Evolutionary conservation across 768 basidiomycete species (phyloP), one percentile per base, ranked within the genome.

Genomic region (Boletus subcaerulescens): DNA sequence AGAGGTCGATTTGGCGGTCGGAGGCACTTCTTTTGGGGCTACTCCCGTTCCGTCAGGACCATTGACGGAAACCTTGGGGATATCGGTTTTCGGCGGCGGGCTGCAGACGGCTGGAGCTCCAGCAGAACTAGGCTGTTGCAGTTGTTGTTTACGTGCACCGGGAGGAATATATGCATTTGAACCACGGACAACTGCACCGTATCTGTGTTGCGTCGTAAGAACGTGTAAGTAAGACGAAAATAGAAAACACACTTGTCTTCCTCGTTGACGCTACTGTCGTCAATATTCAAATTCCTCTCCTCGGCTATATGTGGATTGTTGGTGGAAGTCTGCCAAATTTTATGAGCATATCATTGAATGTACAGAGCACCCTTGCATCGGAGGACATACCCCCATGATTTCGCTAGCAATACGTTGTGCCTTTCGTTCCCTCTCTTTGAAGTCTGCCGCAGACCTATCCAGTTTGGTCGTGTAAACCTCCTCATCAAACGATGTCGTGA

Each of bases 111-210:
- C 61, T 45, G 67, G 65, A 22, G 70, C 58, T 50, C 71, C 68
- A 36, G 68, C 52, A 51, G 57, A 57, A 44, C 48, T 15, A 40
- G 50, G 42, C 45, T 60, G 57, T 48, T 59, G 47, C 35, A 20
- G 46, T 29, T 61, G 69, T 66, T 80, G 70, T 69, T 80, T 84
- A 53, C 95, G 83, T 36, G 94, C 93, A 56, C 87, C 92, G 3
- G 96, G 96, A 44, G 97, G 97, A 38, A 98, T 83, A 68, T 99
- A 99, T 24, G 95, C 96, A 64, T 89, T 89, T 17, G 87, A 79
- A 32, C 86, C 80, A 53, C 97, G 89, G 47, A 90, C 86, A 31
- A 98, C 97, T 26, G 93, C 94, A 53, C 91, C 90, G 68, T 93
- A 98, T 72, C 94, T 97, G 66, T 40, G 31, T 38, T 31, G 50